Conservation (phyloP, 2,329 filamentous ascomycete species). For the Curvularia sp. region DNA sequence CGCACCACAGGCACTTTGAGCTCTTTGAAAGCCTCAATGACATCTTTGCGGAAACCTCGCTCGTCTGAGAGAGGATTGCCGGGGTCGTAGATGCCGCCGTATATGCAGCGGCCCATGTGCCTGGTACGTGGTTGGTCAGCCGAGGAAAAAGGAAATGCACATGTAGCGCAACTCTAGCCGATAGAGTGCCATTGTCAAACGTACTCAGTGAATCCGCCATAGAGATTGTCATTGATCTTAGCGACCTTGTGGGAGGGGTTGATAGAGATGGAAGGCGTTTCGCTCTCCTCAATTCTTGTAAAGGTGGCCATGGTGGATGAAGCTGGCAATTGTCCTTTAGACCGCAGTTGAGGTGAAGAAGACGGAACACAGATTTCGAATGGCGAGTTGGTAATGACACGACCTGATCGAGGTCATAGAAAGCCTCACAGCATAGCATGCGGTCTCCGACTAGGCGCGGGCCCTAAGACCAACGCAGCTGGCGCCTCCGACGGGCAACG, state of each 20-base stretch:
- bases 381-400: constrained; percentile 13
- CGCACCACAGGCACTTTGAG: constrained; percentile 78
- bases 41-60: constrained; percentile 79
- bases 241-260: constrained; percentile 70
- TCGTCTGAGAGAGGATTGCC: constrained; percentile 74
- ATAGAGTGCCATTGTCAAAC: constrained; percentile 34
- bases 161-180: neutral
- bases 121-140: constrained; percentile 54
- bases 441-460: constrained; percentile 15
- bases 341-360: neutral
- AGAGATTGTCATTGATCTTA: constrained; percentile 80
- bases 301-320: constrained; percentile 70
- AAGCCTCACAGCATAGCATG: constrained; percentile 19
- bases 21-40: constrained; percentile 75
- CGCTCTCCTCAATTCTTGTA: constrained; percentile 68
- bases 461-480: constrained; percentile 13
- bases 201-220: constrained; percentile 85
- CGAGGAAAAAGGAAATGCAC: constrained; percentile 10
- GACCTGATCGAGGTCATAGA: constrained; percentile 18
- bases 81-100: constrained; percentile 84
- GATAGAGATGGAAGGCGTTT: constrained; percentile 70
- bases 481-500: constrained; percentile 1
- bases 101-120: constrained; percentile 90
- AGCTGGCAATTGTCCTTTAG: neutral
- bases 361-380: neutral